Conservation (phyloP, 164 flowering plant species). For the Taxillus chinensis region DNA sequence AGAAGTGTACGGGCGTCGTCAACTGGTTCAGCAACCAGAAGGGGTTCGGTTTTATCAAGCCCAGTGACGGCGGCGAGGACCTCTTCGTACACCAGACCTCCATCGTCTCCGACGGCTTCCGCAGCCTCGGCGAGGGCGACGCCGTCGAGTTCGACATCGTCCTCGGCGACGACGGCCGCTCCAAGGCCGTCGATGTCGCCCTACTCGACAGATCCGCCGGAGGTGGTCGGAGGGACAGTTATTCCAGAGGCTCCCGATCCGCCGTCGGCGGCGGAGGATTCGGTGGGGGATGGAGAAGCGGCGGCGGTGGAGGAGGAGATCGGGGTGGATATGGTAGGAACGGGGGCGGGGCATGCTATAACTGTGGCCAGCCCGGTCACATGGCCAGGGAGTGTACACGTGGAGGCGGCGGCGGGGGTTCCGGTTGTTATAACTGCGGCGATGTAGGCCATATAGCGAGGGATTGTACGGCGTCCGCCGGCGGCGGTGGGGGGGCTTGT, state of each 20-base stretch:
- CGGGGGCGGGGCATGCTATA: slow-evolving; percentile 21
- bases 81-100: slow-evolving; percentile 70
- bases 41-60: slow-evolving; percentile 69
- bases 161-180: slow-evolving; percentile 28
- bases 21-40: slow-evolving; percentile 41
- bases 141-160: slow-evolving; percentile 46
- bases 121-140: slow-evolving; percentile 41
- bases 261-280: slow-evolving; percentile 15
- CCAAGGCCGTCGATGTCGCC: slow-evolving; percentile 64
- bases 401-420: slow-evolving; percentile 9
- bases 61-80: slow-evolving; percentile 51
- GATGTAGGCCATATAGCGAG: slow-evolving; percentile 8
- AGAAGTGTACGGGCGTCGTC: slow-evolving; percentile 32
- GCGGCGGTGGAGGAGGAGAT: slow-evolving; percentile 6
- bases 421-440: slow-evolving; percentile 8
- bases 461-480: slow-evolving; percentile 7
- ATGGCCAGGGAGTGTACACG: slow-evolving; percentile 16
- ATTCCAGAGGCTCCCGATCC: slow-evolving; percentile 4
- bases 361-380: slow-evolving; percentile 25
- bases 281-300: slow-evolving; percentile 13
- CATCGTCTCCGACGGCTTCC: slow-evolving; percentile 51
- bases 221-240: slow-evolving; percentile 9
- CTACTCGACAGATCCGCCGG: slow-evolving; percentile 32
- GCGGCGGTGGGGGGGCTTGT: slow-evolving; percentile 18
- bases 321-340: slow-evolving; percentile 7